These are phyloP conservation scores for Fraxinus latifolia DNA, from an alignment of 305 asterid species.

Conservation along the genomic window DNA sequence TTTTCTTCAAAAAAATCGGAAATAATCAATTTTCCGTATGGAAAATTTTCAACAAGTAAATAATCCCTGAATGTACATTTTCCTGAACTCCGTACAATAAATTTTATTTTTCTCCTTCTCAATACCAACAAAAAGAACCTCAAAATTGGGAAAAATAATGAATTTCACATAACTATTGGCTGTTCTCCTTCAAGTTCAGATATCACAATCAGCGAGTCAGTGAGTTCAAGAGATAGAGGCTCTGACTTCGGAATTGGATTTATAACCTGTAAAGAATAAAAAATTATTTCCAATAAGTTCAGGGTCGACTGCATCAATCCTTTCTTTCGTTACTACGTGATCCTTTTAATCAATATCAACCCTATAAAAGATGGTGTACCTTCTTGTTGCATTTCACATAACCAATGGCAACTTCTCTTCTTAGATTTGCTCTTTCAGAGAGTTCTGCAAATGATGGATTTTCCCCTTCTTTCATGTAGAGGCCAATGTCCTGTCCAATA, in stretches of 20 bases:
- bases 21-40: background rate
- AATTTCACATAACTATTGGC: conserved; percentile 46
- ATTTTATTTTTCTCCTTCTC: background rate
- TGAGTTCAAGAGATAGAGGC: conserved; percentile 51
- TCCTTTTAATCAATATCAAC: conserved; percentile 6
- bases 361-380: conserved; percentile 34
- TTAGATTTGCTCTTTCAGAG: conserved; percentile 77
- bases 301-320: background rate
- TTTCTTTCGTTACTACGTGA: background rate
- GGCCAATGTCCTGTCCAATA: conserved; percentile 58
- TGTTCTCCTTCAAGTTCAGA: conserved; percentile 92
- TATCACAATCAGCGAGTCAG: conserved; percentile 73
- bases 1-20: background rate
- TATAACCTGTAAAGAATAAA: conserved; percentile 54
- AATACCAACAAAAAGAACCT: background rate
- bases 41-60: background rate
- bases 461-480: conserved; percentile 80
- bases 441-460: conserved; percentile 78
- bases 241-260: conserved; percentile 79
- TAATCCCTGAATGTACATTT: background rate
- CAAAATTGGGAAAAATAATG: background rate
- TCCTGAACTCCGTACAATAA: background rate
- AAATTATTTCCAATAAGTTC: background rate
- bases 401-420: conserved; percentile 93
- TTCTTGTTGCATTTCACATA: conserved; percentile 70